These are phyloP conservation scores for Anisogramma anomala DNA, from an alignment of 2,329 filamentous ascomycete species.

Conservation along the genomic window DNA sequence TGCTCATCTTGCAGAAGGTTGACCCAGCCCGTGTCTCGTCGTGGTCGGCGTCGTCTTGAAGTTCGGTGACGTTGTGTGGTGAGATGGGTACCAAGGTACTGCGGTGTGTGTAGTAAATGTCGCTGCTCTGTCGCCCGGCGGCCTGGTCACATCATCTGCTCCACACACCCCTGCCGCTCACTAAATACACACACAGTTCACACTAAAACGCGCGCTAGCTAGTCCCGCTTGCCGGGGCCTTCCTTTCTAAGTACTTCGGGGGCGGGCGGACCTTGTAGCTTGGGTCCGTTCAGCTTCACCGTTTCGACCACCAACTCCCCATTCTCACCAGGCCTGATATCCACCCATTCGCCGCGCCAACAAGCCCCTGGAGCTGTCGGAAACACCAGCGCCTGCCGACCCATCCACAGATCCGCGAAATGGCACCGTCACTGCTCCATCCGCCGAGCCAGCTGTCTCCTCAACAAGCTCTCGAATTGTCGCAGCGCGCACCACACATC, in stretches of 20 bases:
- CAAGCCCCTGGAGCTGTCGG: too few relatives aligned
- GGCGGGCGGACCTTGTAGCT: neutral
- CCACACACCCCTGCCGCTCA: neutral
- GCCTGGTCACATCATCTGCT: slow-evolving; percentile 8
- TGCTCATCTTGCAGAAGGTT: slow-evolving; percentile 9
- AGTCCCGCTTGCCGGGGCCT: too few relatives aligned
- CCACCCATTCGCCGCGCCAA: neutral
- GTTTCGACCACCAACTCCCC: neutral
- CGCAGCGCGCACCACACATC: slow-evolving; percentile 49
- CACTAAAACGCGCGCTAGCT: too few relatives aligned
- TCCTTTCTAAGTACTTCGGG: too few relatives aligned
- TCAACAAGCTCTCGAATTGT: slow-evolving; percentile 42
- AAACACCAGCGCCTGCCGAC: too few relatives aligned
- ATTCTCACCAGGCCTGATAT: neutral
- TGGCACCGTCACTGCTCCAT: slow-evolving; percentile 43
- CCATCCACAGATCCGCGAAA: slow-evolving; percentile 17
- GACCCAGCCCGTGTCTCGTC: neutral
- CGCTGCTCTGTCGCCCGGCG: neutral
- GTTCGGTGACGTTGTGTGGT: neutral
- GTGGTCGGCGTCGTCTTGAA: neutral
- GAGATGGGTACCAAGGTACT: neutral
- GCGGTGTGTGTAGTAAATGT: neutral
- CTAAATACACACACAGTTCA: neutral
- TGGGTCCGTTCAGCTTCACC: neutral
- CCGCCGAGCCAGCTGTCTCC: slow-evolving; percentile 47